phyloP scores from a whole-genome alignment of 495 filamentous ascomycete species.

The Aspergillus nanangensis region DNA sequence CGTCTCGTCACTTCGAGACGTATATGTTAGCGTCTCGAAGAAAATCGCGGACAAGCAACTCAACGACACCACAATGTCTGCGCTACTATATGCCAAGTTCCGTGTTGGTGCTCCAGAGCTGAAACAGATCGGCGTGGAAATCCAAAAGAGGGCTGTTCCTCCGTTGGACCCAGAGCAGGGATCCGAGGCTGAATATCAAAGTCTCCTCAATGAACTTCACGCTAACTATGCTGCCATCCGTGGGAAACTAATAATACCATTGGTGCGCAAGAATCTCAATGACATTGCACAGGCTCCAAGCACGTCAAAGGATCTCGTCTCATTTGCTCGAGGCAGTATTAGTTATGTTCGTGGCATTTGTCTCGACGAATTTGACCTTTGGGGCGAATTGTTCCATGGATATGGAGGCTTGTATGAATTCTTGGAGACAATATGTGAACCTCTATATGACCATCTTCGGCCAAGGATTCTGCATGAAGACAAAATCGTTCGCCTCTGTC shows the following conservation, averaged over 20 bases:
- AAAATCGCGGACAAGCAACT: constrained; percentile 66
- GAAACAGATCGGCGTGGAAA: constrained; percentile 61
- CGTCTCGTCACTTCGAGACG: constrained; percentile 64
- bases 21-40: constrained; percentile 63
- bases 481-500: constrained; percentile 70
- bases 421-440: constrained; percentile 67
- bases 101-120: constrained; percentile 62
- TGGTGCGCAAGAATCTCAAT: constrained; percentile 56
- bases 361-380: constrained; percentile 70
- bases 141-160: constrained; percentile 61
- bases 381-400: constrained; percentile 71
- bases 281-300: constrained; percentile 63
- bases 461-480: constrained; percentile 69
- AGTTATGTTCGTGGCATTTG: constrained; percentile 67
- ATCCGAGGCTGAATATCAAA: constrained; percentile 62
- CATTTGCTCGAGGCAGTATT: constrained; percentile 66
- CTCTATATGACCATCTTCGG: constrained; percentile 67
- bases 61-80: constrained; percentile 73
- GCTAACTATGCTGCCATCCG: constrained; percentile 59
- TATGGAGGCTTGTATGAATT: constrained; percentile 67
- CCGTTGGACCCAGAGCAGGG: constrained; percentile 57
- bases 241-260: constrained; percentile 54
- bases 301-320: constrained; percentile 62
- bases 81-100: constrained; percentile 75
- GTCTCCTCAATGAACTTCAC: constrained; percentile 61